Base-by-base conservation (phyloP, 768 basidiomycete species). In the Sarcodon aspratus region DNA sequence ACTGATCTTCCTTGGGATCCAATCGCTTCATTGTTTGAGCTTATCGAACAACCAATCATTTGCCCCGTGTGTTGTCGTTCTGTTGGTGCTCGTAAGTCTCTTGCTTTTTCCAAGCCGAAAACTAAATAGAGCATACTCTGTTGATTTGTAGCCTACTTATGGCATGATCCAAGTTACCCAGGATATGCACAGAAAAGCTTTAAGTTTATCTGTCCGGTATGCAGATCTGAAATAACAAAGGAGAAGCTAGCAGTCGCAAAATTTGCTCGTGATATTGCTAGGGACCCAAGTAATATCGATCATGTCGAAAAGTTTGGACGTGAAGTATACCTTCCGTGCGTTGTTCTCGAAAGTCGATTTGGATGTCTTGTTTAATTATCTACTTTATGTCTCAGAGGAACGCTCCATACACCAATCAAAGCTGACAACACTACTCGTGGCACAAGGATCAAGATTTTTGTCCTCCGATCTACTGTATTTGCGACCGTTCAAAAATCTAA, bases 141-240 rank as follows among this genome's bases (percentile, higher is more conserved):
- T 40, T 21, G n/a, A 21, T 21, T 40, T 10, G 33, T 31, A 79
- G 78, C 67, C 1, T 71, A 71, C 34, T 52, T 72, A 48, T 70
- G 61, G 6, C 57, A 55, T 7, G 52, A 57, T 0, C 73, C 70
- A 0, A 70, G 66, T 0, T n/a, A n/a, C n/a, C n/a, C n/a, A n/a
- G 79, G 79, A 0, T 80, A 78, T 47, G 57, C 72, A 0, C 75
- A 78, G 50, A 59, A 59, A 18, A 59, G 56, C 0, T 79, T 79
- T 49, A 55, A 34, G 4, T 45, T 54, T 1, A 21, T 27, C 36
- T 80, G 78, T 51, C 52, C 53, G 1, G 31, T 36, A 2, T 80
- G 78, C 53, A 48, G 48, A 9, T 60, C 68, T 27, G 55, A 52
- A 4, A 70, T 80, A 21, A 73, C 66, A 1, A 69, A 67, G 40